Evolutionary conservation across 1,139 yeast species (phyloP).

Genomic region (Taphrina deformans): DNA sequence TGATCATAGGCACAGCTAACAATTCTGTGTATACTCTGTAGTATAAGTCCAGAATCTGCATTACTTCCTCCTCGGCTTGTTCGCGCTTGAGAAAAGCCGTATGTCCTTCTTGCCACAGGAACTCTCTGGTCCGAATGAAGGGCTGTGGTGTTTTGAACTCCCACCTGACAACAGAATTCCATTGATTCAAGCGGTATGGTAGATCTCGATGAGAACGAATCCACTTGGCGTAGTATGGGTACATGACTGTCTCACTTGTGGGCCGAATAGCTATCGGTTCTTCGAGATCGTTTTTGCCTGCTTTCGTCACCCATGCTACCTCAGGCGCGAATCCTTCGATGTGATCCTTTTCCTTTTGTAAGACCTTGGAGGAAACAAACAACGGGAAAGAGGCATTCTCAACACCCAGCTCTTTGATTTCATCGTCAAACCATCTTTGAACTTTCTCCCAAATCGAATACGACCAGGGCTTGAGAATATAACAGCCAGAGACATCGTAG

Average conservation of each 20-base stretch:
- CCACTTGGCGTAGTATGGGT: slow-evolving; percentile 99
- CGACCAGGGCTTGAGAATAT: slow-evolving; percentile 94
- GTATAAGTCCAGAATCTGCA: slow-evolving; percentile 82
- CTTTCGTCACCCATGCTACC: slow-evolving; percentile 99
- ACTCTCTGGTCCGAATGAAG: slow-evolving; percentile 96
- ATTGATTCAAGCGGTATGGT: slow-evolving; percentile 93
- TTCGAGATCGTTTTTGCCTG: slow-evolving; percentile 89
- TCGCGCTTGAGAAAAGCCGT: slow-evolving; percentile 86
- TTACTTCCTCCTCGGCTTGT: slow-evolving; percentile 80
- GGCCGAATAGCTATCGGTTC: slow-evolving; percentile 99
- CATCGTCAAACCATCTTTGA: slow-evolving; percentile 78
- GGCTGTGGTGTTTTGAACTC: slow-evolving; percentile 99
- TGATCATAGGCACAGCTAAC: slow-evolving; percentile 94
- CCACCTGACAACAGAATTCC: slow-evolving; percentile 99
- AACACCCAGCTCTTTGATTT: slow-evolving; percentile 85
- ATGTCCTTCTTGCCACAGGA: slow-evolving; percentile 99
- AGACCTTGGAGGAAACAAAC: slow-evolving; percentile 89
- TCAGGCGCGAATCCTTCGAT: slow-evolving; percentile 99
- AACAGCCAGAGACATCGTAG: slow-evolving; percentile 98
- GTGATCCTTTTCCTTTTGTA: slow-evolving; percentile 97
- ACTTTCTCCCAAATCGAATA: slow-evolving; percentile 93
- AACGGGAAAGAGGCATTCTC: slow-evolving; percentile 96
- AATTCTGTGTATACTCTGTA: slow-evolving; percentile 82
- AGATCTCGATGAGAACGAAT: slow-evolving; percentile 96
- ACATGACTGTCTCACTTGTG: slow-evolving; percentile 99